Conservation (phyloP, 1,139 yeast species). For the Yamadazyma taylorii region DNA sequence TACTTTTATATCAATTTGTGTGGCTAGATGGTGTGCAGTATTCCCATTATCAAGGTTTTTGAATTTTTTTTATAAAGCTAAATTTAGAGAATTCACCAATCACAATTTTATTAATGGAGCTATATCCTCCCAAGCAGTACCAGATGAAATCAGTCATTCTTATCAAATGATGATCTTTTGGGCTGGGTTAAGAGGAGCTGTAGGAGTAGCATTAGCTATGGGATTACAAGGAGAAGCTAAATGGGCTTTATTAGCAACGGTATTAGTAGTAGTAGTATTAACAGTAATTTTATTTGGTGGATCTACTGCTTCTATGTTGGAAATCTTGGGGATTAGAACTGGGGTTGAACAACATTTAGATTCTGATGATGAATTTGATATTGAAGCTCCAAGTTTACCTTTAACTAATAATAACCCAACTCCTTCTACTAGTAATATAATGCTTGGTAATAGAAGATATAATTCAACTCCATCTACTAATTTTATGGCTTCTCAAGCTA, state of each 20-base stretch:
- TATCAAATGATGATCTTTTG: constrained; percentile 99
- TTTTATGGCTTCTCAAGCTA: constrained; percentile 6
- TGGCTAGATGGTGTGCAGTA: constrained; percentile 96
- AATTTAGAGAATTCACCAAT: constrained; percentile 40
- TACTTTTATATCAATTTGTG: constrained; percentile 86
- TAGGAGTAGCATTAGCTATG: constrained; percentile 98
- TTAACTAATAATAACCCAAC: constrained; percentile 15
- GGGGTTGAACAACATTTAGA: constrained; percentile 77
- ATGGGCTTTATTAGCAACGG: constrained; percentile 87
- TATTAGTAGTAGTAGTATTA: constrained; percentile 90
- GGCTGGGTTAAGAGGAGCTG: constrained; percentile 99
- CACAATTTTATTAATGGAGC: constrained; percentile 40
- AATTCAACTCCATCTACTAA: constrained; percentile 9
- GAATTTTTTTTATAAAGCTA: constrained; percentile 72
- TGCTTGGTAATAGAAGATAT: constrained; percentile 39
- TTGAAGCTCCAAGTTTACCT: constrained; percentile 67
- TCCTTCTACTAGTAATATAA: constrained; percentile 15
- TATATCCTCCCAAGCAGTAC: constrained; percentile 43
- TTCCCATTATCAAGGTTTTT: constrained; percentile 87
- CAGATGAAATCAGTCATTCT: constrained; percentile 90
- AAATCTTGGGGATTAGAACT: constrained; percentile 86
- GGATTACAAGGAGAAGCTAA: constrained; percentile 95
- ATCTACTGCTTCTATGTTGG: constrained; percentile 97
- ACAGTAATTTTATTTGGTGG: constrained; percentile 98
- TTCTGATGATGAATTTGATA: constrained; percentile 92